Evolutionary conservation across 2,329 filamentous ascomycete species (phyloP), one percentile per base, ranked within the genome.

Genomic region (Metarhizium brunneum): DNA sequence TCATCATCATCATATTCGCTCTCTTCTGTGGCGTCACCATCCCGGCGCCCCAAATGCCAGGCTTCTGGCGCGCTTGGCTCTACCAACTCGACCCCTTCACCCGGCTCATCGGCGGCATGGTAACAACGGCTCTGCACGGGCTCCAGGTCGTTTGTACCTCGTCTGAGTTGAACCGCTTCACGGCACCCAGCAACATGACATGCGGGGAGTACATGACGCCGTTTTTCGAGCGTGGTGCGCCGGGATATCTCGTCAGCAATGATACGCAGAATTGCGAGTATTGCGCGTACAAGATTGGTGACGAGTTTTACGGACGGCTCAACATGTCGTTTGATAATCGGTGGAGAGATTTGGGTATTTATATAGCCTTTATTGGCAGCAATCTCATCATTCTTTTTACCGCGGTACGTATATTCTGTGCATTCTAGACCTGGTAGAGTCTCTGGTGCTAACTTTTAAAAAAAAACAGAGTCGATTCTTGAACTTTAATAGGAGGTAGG

Each of bases 1-100:
- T 92, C 67, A 74, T 94, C 67, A 85, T 91, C 69, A 88, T 94
- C 68, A 84, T 86, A 57, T 92, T 95, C 65, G 81, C 87, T 1
- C 79, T 95, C 29, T 95, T 95, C 82, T 95, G 89, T 65, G 90
- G 90, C 69, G 90, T 95, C 58, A 87, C 88, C 0, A 88, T 95
- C 52, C 87, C 90, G 0, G 82, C 85, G 47, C 81, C 85, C 0
- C 84, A 88, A 69, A 95, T 95, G 72, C 86, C 88, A 2, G 74
- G 72, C 2, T 91, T 91, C 73, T 94, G 88, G 87, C 80, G 85
- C 38, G 77, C 80, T 1, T 94, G 88, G 89, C 76, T 94, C 7
- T 92, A 92, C 74, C 77, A 92, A 69, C 82, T 95, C 16, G 85
- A 91, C 65, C 90, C 90, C 2, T 90, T 94, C 70, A 95, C 88